These are phyloP conservation scores for Tubosaeta sp. DNA, from an alignment of 768 basidiomycete genomes.

Conservation along the genomic window DNA sequence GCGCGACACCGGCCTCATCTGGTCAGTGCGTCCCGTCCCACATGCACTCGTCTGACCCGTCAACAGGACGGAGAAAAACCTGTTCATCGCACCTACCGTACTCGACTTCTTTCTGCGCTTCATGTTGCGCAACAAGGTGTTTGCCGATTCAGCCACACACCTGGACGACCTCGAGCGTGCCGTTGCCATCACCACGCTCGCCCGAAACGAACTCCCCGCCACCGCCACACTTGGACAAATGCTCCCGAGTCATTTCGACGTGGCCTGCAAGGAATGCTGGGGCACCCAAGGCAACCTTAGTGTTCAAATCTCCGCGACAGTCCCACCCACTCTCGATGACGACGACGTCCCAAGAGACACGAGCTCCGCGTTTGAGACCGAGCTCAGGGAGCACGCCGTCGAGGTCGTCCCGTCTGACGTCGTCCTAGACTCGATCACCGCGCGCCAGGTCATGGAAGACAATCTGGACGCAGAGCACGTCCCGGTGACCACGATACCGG, in stretches of 20 bases:
- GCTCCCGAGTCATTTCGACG: conserved; percentile 43
- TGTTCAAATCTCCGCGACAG: conserved; percentile 16
- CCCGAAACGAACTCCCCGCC: conserved; percentile 39
- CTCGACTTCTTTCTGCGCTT: conserved; percentile 44
- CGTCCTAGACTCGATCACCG: conserved; percentile 28
- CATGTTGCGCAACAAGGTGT: conserved; percentile 40
- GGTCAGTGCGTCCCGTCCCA: conserved; percentile 35
- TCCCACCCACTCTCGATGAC: background rate
- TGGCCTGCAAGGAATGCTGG: conserved; percentile 48
- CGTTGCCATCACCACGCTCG: conserved; percentile 37
- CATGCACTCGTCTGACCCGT: conserved; percentile 3
- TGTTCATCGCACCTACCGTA: conserved; percentile 40
- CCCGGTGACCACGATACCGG: conserved; percentile 17
- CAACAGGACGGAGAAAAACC: conserved; percentile 40
- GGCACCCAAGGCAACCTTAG: conserved; percentile 37
- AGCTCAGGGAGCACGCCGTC: conserved; percentile 33
- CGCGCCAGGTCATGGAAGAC: conserved; percentile 29
- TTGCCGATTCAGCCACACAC: conserved; percentile 29
- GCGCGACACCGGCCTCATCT: conserved; percentile 60
- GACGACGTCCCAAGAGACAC: background rate
- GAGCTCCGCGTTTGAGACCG: conserved; percentile 33
- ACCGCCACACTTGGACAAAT: conserved; percentile 36
- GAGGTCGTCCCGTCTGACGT: conserved; percentile 22
- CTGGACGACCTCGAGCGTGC: conserved; percentile 39
- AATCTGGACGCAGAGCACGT: conserved; percentile 20